These are phyloP conservation scores for Podila clonocystis DNA, from an alignment of 192 early-diverging fungal species.

Conservation along the genomic window DNA sequence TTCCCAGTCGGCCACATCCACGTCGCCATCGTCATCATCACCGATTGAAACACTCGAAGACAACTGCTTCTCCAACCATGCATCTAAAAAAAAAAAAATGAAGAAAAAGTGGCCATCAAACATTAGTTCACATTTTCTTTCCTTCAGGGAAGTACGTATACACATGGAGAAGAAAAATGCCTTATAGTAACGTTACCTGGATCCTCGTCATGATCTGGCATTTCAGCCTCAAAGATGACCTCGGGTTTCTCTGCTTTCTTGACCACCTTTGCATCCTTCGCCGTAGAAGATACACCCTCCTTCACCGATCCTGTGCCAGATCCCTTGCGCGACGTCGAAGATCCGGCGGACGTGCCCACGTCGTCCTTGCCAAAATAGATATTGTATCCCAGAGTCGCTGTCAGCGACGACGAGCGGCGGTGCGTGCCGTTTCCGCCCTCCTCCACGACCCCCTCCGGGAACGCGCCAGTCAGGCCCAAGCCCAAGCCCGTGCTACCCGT, in stretches of 20 bases:
- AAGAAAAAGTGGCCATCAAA: slow-evolving; percentile 3
- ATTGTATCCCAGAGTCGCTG: slow-evolving; percentile 35
- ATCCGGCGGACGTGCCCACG: slow-evolving; percentile 4
- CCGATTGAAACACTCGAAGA: slow-evolving; percentile 31
- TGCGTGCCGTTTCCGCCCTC: slow-evolving; percentile 5
- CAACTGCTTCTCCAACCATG: slow-evolving; percentile 54
- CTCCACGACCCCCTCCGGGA: neutral
- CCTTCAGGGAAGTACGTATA: neutral
- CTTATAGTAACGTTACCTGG: slow-evolving; percentile 29
- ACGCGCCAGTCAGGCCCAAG: neutral
- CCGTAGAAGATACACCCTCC: neutral
- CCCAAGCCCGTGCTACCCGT: neutral
- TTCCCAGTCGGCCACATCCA: slow-evolving; percentile 55
- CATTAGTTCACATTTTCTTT: neutral
- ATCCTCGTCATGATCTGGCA: slow-evolving; percentile 48
- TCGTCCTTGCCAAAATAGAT: slow-evolving; percentile 50
- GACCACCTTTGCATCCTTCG: neutral
- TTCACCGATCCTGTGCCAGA: slow-evolving; percentile 8
- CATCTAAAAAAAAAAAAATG: slow-evolving; percentile 33
- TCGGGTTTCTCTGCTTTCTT: slow-evolving; percentile 21
- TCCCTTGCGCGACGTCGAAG: slow-evolving; percentile 2
- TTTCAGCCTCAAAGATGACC: slow-evolving; percentile 50
- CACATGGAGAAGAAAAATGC: neutral
- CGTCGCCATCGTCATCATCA: slow-evolving; percentile 45
- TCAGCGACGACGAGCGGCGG: slow-evolving; percentile 3